These are phyloP conservation scores for Tuber microsphaerosporum DNA, from an alignment of 495 filamentous ascomycete species.

Conservation along the genomic window DNA sequence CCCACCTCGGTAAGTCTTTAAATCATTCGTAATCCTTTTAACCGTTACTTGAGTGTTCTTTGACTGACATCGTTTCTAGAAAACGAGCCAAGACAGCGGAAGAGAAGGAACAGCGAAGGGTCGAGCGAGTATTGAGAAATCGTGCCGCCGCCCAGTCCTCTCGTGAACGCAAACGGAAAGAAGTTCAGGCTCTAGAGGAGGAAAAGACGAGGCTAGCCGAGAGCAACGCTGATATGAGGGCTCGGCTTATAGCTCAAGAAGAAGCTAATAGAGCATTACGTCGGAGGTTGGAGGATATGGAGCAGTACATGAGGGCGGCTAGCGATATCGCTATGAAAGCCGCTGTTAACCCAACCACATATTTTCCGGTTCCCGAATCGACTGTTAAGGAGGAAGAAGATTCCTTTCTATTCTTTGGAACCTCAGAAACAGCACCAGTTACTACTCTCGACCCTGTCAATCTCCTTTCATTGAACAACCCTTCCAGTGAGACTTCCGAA, in stretches of 20 bases:
- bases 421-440: neutral
- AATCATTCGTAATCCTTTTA: neutral
- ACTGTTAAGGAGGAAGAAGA: neutral
- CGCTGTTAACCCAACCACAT: neutral
- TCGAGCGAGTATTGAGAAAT: constrained; percentile 94
- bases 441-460: constrained; percentile 52
- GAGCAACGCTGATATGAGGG: constrained; percentile 60
- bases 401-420: neutral
- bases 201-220: constrained; percentile 61
- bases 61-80: constrained; percentile 44
- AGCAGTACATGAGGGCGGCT: constrained; percentile 45
- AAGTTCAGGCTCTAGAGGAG: constrained; percentile 81
- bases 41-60: constrained; percentile 14
- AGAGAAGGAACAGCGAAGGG: constrained; percentile 95
- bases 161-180: constrained; percentile 85
- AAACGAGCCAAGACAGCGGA: constrained; percentile 98
- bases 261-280: constrained; percentile 58
- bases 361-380: neutral
- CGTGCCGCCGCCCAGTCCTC: constrained; percentile 93
- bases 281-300: constrained; percentile 58
- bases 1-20: constrained; percentile 68
- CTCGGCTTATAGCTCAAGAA: constrained; percentile 56
- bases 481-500: constrained; percentile 30
- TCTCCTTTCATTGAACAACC: constrained; percentile 43
- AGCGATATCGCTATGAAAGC: constrained; percentile 22